Conservation (phyloP, 768 basidiomycete species). For the Chalciporus piperatus region DNA sequence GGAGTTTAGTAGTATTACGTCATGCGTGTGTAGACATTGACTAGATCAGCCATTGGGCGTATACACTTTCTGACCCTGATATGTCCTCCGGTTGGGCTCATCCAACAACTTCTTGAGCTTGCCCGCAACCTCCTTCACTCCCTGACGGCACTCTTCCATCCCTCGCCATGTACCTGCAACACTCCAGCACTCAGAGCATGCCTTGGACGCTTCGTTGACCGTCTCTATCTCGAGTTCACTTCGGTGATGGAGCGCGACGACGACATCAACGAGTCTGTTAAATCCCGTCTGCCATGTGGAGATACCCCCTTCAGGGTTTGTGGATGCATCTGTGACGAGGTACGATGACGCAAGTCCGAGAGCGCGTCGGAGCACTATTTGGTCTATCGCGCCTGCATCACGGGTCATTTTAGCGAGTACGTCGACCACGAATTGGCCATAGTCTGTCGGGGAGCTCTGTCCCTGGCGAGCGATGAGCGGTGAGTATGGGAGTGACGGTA, state of each 20-base stretch:
- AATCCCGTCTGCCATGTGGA: slow-evolving; percentile 67
- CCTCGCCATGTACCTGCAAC: slow-evolving; percentile 67
- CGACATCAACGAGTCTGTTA: slow-evolving; percentile 64
- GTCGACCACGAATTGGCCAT: slow-evolving; percentile 54
- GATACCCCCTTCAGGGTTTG: slow-evolving; percentile 53
- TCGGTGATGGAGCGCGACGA: slow-evolving; percentile 65
- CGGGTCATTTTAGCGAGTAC: slow-evolving; percentile 52
- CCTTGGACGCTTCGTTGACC: slow-evolving; percentile 54
- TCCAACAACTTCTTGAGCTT: slow-evolving; percentile 53
- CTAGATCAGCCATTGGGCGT: slow-evolving; percentile 20
- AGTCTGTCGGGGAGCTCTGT: slow-evolving; percentile 53
- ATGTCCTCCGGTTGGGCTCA: slow-evolving; percentile 31
- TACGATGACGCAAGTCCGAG: slow-evolving; percentile 75
- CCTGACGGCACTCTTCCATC: slow-evolving; percentile 60
- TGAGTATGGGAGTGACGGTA: background rate
- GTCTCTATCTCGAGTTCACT: slow-evolving; percentile 76
- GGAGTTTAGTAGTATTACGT: slow-evolving; percentile 14
- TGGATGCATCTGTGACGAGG: slow-evolving; percentile 71
- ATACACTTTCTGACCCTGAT: slow-evolving; percentile 32
- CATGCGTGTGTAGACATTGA: background rate
- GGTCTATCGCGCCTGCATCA: slow-evolving; percentile 50
- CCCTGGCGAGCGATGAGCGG: slow-evolving; percentile 11
- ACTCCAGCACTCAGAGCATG: slow-evolving; percentile 81
- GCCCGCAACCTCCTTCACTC: slow-evolving; percentile 56
- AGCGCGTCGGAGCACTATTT: slow-evolving; percentile 58